phyloP scores from a whole-genome alignment of 2,329 filamentous ascomycete genomes.

The Fusarium pseudoanthophilum region DNA sequence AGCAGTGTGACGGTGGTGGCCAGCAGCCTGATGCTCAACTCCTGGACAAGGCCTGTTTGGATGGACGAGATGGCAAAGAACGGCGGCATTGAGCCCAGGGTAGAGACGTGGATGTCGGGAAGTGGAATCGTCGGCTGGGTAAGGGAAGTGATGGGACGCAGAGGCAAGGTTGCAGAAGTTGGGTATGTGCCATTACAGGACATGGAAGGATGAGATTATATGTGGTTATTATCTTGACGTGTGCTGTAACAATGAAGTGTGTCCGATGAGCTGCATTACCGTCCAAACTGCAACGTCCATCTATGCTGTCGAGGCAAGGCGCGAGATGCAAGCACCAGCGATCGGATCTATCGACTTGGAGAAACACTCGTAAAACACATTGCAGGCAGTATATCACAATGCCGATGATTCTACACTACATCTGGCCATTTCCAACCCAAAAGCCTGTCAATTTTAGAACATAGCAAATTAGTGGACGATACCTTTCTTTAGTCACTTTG shows the following conservation, averaged over 20 bases:
- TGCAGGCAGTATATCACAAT: background rate
- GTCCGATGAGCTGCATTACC: background rate
- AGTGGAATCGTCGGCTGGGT: slow-evolving; percentile 56
- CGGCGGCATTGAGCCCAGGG: background rate
- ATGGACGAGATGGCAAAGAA: slow-evolving; percentile 75
- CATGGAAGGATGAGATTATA: background rate
- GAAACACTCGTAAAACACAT: background rate
- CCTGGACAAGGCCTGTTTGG: slow-evolving; percentile 87
- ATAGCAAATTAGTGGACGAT: accelerated
- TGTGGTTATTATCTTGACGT: background rate
- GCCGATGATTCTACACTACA: background rate
- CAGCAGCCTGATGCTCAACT: slow-evolving; percentile 83
- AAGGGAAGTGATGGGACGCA: slow-evolving; percentile 52
- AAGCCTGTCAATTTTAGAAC: background rate
- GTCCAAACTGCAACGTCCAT: background rate
- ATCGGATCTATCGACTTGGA: background rate
- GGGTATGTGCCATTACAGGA: slow-evolving; percentile 67
- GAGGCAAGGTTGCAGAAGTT: slow-evolving; percentile 58
- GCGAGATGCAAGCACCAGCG: background rate
- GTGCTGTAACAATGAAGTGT: background rate
- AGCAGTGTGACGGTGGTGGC: slow-evolving; percentile 91
- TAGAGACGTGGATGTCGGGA: slow-evolving; percentile 40
- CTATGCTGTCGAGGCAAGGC: background rate
- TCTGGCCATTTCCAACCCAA: background rate
- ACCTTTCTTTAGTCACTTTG: too few species aligned